A percentile compares a stretch with the other conserved stretches of the same genome.
phyloP scores from a whole-genome alignment of 139 green algal species.

The Micromonas commoda region DNA sequence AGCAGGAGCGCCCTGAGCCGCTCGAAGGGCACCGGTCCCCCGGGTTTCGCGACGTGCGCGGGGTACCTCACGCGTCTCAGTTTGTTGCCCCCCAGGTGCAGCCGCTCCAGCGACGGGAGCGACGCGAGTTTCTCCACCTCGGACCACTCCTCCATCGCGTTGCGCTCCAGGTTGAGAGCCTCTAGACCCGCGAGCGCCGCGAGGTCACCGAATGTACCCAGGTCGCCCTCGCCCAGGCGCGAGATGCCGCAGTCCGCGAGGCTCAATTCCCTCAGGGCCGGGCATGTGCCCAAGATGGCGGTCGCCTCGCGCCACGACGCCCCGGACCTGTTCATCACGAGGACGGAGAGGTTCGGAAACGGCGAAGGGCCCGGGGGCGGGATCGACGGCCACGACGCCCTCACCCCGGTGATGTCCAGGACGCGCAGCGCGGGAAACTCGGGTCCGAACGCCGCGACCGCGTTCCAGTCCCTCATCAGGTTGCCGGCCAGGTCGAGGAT shows the following conservation, averaged over 20 bases:
- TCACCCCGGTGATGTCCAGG: slow-evolving; percentile 10
- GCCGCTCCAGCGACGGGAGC: slow-evolving; percentile 9
- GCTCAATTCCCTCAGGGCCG: background rate
- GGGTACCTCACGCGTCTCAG: background rate
- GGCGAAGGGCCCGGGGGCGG: background rate
- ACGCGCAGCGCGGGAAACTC: background rate
- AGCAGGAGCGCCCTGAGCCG: background rate
- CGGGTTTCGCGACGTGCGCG: background rate
- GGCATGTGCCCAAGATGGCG: background rate
- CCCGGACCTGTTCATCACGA: background rate
- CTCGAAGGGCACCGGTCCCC: background rate
- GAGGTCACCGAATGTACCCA: background rate
- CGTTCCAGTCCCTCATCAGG: background rate
- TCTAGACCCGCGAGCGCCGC: slow-evolving; percentile 3
- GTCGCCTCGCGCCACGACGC: background rate
- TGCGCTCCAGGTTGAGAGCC: slow-evolving; percentile 3
- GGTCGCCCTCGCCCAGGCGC: background rate
- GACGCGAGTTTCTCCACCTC: background rate
- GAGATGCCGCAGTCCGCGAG: background rate
- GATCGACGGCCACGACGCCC: background rate
- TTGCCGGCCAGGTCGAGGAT: slow-evolving; percentile 13
- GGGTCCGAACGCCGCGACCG: background rate
- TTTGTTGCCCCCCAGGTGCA: background rate
- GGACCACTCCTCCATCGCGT: background rate
- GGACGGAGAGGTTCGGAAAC: background rate